Percentiles rank a stretch among this genome's conserved stretches.
Conservation (phyloP, 2,329 filamentous ascomycete genomes). For the Arthroderma sp. region DNA sequence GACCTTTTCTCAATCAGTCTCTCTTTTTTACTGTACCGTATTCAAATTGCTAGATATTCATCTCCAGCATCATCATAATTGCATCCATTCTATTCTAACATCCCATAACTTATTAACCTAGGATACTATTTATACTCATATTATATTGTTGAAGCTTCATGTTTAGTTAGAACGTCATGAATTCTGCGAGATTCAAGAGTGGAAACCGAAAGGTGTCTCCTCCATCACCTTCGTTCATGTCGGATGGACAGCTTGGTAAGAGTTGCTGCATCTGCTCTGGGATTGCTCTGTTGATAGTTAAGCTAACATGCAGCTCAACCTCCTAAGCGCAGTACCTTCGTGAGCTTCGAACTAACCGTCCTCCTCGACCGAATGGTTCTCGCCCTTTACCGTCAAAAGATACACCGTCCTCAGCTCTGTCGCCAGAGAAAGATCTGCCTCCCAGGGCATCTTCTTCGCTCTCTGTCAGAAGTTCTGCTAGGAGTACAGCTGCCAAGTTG, state of each 20-base stretch:
- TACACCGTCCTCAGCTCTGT: conserved; percentile 15
- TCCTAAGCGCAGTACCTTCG: conserved; percentile 44
- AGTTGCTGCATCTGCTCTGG: conserved; percentile 2
- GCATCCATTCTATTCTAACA: too few relatives aligned
- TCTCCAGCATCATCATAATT: background rate
- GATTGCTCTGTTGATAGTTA: too few relatives aligned
- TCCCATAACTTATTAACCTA: too few relatives aligned
- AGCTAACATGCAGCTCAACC: too few relatives aligned
- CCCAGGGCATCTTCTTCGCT: conserved; percentile 32
- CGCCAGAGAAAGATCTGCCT: conserved; percentile 20
- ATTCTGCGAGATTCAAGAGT: conserved; percentile 24
- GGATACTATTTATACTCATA: too few relatives aligned
- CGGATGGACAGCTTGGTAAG: conserved; percentile 33
- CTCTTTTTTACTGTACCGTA: background rate
- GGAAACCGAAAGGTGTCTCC: conserved; percentile 34
- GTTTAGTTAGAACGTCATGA: conserved; percentile 15
- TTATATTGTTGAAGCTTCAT: too few relatives aligned
- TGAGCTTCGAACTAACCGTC: conserved; percentile 45
- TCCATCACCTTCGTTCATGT: conserved; percentile 35
- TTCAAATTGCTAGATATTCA: conserved; percentile 3
- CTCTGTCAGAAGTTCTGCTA: conserved; percentile 21
- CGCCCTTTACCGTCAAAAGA: conserved; percentile 44
- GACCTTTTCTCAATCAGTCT: background rate
- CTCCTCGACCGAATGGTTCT: conserved; percentile 46
- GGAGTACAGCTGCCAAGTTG: conserved; percentile 11